Percentiles rank a stretch among this genome's conserved stretches.
phyloP scores from a whole-genome alignment of 176 grass and related monocot genomes.

The Tuctoria greenei region DNA sequence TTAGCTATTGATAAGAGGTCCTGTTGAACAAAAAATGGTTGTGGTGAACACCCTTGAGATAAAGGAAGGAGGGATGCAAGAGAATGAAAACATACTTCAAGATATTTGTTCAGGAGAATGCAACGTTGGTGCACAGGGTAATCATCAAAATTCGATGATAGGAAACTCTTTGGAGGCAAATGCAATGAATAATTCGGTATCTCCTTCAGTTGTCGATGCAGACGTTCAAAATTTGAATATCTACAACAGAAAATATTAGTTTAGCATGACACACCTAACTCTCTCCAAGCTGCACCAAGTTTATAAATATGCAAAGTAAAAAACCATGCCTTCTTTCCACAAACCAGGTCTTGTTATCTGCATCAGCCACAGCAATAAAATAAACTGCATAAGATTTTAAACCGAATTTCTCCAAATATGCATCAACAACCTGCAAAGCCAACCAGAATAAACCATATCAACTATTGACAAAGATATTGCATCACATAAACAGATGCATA shows the following conservation, averaged over 20 bases:
- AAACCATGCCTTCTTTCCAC: slow-evolving; percentile 97
- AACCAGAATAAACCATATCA: slow-evolving; percentile 27
- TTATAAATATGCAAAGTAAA: slow-evolving; percentile 29
- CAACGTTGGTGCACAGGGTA: slow-evolving; percentile 94
- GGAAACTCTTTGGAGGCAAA: slow-evolving; percentile 94
- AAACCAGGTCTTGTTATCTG: slow-evolving; percentile 90
- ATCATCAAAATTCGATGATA: slow-evolving; percentile 98
- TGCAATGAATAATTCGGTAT: slow-evolving; percentile 98
- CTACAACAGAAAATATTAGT: slow-evolving; percentile 47
- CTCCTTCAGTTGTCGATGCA: slow-evolving; percentile 86
- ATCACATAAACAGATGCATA: slow-evolving; percentile 18
- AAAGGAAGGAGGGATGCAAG: slow-evolving; percentile 10
- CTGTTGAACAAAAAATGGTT: slow-evolving; percentile 49
- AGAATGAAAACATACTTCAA: slow-evolving; percentile 65
- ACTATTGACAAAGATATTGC: slow-evolving; percentile 24
- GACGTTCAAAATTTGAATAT: slow-evolving; percentile 94
- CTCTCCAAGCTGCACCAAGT: slow-evolving; percentile 35
- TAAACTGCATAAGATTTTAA: slow-evolving; percentile 99
- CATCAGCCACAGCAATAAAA: slow-evolving; percentile 89
- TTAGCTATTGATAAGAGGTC: slow-evolving; percentile 90
- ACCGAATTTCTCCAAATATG: slow-evolving; percentile 88
- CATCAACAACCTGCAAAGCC: slow-evolving; percentile 83
- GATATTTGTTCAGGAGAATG: slow-evolving; percentile 94
- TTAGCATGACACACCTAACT: slow-evolving; percentile 25
- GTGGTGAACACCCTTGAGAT: slow-evolving; percentile 36